A percentile compares a stretch with the other conserved stretches of the same genome.
Conservation (phyloP, 192 early-diverging fungal genomes). For the Coemansia sp. region DNA sequence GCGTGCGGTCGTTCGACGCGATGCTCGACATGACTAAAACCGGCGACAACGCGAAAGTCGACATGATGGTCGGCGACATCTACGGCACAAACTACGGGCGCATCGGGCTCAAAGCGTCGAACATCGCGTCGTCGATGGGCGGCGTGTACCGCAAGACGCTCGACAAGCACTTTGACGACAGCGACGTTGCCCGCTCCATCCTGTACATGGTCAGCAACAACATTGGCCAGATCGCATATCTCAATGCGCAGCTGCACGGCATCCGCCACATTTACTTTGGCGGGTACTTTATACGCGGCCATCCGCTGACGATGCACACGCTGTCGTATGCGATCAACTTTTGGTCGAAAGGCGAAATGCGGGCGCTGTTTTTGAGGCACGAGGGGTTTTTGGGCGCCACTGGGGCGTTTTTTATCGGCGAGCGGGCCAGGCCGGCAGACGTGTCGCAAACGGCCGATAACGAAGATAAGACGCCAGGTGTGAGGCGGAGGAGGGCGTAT, state of each 20-base stretch:
- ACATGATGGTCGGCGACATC: slow-evolving; percentile 92
- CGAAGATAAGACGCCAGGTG: too few relatives aligned
- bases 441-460: too few relatives aligned
- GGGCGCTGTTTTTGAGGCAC: slow-evolving; percentile 92
- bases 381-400: slow-evolving; percentile 96
- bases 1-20: slow-evolving; percentile 84
- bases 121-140: slow-evolving; percentile 93
- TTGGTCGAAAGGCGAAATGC: slow-evolving; percentile 94
- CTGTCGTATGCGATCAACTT: slow-evolving; percentile 95
- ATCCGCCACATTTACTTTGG: slow-evolving; percentile 92
- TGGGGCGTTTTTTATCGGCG: slow-evolving; percentile 62
- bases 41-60: slow-evolving; percentile 90
- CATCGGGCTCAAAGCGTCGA: slow-evolving; percentile 89
- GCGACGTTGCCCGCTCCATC: slow-evolving; percentile 85
- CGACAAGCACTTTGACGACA: slow-evolving; percentile 61
- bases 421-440: too few relatives aligned
- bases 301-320: slow-evolving; percentile 97
- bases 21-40: slow-evolving; percentile 82
- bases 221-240: slow-evolving; percentile 97
- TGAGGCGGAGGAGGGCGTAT: neutral
- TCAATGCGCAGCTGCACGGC: slow-evolving; percentile 91
- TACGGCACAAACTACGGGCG: slow-evolving; percentile 88
- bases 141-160: slow-evolving; percentile 90
- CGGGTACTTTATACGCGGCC: slow-evolving; percentile 96
- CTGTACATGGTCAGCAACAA: slow-evolving; percentile 98